Evolutionary conservation across 225 moss, liverwort and hornwort genomes (phyloP).

Genomic region (Ulota crispa): DNA sequence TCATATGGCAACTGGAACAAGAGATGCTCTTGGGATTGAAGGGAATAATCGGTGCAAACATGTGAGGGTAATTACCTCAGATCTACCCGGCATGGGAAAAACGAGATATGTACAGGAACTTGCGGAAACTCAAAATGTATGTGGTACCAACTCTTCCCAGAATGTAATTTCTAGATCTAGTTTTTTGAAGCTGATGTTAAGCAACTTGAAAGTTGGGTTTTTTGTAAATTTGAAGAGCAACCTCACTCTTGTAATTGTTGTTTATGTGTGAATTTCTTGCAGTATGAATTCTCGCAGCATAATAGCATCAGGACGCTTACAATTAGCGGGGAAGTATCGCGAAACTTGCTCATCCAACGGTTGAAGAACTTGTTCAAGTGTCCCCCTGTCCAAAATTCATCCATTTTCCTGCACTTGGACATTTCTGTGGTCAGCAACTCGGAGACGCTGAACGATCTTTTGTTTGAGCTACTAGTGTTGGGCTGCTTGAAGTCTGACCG

Average conservation of each 20-base stretch:
- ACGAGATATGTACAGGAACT: slow-evolving; percentile 36
- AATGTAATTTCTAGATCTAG: background rate
- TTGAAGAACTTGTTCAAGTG: slow-evolving; percentile 33
- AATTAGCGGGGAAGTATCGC: slow-evolving; percentile 43
- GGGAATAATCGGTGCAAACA: slow-evolving; percentile 19
- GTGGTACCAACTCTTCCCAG: background rate
- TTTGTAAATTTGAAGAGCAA: background rate
- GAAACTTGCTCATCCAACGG: slow-evolving; percentile 35
- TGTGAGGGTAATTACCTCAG: slow-evolving; percentile 52
- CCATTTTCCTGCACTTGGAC: slow-evolving; percentile 46
- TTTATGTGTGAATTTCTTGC: background rate
- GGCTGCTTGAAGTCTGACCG: slow-evolving; percentile 57
- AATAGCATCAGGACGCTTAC: slow-evolving; percentile 32
- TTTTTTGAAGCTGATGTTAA: background rate
- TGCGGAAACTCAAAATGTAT: slow-evolving; percentile 27
- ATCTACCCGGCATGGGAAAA: slow-evolving; percentile 62
- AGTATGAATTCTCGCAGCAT: slow-evolving; percentile 27
- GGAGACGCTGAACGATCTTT: slow-evolving; percentile 49
- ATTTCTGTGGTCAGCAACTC: slow-evolving; percentile 46
- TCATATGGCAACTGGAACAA: slow-evolving; percentile 35
- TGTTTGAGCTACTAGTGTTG: slow-evolving; percentile 54
- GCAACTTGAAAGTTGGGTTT: background rate
- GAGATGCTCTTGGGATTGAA: slow-evolving; percentile 9
- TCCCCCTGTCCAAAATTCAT: background rate
- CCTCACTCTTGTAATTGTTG: background rate